phyloP scores from a whole-genome alignment of 768 basidiomycete species.

The Hydnomerulius pinastri region DNA sequence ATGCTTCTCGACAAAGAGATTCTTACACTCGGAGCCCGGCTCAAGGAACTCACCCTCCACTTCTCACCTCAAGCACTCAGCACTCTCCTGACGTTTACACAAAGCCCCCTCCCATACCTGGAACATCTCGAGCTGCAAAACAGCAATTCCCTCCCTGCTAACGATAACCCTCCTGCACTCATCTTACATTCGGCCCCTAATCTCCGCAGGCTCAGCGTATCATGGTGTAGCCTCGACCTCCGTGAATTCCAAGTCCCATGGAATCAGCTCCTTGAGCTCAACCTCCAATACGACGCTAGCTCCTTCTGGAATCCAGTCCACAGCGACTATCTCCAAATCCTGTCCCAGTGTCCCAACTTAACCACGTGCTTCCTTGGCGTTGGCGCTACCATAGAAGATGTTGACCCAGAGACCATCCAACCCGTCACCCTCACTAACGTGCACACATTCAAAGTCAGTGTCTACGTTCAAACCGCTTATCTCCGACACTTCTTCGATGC shows the following conservation, averaged over 20 bases:
- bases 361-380: conserved; percentile 29
- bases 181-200: conserved; percentile 26
- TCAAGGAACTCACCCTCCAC: conserved; percentile 20
- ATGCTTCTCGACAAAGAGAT: conserved; percentile 32
- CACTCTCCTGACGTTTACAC: conserved; percentile 29
- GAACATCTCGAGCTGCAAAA: conserved; percentile 28
- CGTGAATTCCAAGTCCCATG: conserved; percentile 28
- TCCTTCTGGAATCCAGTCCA: conserved; percentile 31
- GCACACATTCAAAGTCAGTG: conserved; percentile 26
- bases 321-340: conserved; percentile 27
- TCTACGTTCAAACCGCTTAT: conserved; percentile 30
- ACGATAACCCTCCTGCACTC: conserved; percentile 26
- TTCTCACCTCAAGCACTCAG: conserved; percentile 27
- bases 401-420: conserved; percentile 9
- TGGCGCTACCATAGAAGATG: conserved; percentile 17
- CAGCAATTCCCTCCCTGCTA: conserved; percentile 24
- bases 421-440: conserved; percentile 30
- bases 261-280: conserved; percentile 28
- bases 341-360: conserved; percentile 28
- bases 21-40: conserved; percentile 21
- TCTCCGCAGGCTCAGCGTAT: conserved; percentile 28
- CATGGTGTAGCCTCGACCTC: conserved; percentile 31
- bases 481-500: conserved; percentile 27
- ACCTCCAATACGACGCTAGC: conserved; percentile 30
- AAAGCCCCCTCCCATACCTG: conserved; percentile 23